Evolutionary conservation across 495 filamentous ascomycete species (phyloP).

Genomic region (Geoglossum glabrum): DNA sequence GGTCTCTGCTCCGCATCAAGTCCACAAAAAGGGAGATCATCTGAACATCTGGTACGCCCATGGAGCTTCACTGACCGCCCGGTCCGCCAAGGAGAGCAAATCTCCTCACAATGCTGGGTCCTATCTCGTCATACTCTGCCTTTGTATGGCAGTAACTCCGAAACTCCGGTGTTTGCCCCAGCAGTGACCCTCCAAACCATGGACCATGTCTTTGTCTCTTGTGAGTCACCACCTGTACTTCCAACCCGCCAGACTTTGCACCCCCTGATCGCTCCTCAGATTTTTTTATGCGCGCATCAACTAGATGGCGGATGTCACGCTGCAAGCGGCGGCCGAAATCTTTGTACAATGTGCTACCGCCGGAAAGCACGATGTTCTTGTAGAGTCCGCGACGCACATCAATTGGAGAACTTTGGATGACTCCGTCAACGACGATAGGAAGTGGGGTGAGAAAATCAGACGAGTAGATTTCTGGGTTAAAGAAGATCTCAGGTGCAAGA

Average conservation of each 20-base stretch:
- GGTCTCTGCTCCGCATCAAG: too few species aligned
- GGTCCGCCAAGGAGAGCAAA: slow-evolving; percentile 90
- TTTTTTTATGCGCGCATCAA: slow-evolving; percentile 75
- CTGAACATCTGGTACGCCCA: too few species aligned
- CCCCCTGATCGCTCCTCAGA: slow-evolving; percentile 82
- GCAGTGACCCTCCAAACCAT: slow-evolving; percentile 91
- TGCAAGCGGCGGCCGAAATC: slow-evolving; percentile 91
- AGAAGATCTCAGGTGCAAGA: slow-evolving; percentile 96
- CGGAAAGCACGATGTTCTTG: slow-evolving; percentile 98
- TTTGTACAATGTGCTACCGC: slow-evolving; percentile 91
- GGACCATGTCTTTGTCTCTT: slow-evolving; percentile 91
- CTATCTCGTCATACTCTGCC: slow-evolving; percentile 84
- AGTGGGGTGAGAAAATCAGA: slow-evolving; percentile 94
- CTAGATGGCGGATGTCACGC: slow-evolving; percentile 85
- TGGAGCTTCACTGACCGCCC: slow-evolving; percentile 27
- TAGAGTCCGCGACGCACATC: slow-evolving; percentile 92
- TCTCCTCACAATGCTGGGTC: slow-evolving; percentile 83
- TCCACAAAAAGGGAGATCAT: too few species aligned
- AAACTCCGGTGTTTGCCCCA: slow-evolving; percentile 98
- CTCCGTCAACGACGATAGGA: slow-evolving; percentile 80
- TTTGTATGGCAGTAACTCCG: slow-evolving; percentile 97
- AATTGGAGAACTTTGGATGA: slow-evolving; percentile 93
- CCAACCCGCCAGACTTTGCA: slow-evolving; percentile 53
- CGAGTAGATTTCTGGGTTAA: slow-evolving; percentile 98
- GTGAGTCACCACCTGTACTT: slow-evolving; percentile 91